phyloP scores from a whole-genome alignment of 768 basidiomycete species.

The Rhizopogon sp. region DNA sequence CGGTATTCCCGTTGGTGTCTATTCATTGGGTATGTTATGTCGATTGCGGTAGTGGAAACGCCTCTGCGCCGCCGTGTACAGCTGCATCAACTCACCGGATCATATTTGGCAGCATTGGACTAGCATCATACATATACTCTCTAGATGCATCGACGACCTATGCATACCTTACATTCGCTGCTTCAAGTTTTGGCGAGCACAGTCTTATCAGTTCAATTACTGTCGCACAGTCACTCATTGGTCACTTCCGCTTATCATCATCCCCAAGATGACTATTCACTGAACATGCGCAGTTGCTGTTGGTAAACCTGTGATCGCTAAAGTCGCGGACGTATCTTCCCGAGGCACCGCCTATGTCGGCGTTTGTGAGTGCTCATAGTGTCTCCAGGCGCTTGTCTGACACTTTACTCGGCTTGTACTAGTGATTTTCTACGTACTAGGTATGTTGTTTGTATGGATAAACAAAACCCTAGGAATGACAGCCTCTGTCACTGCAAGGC shows the following conservation, averaged over 20 bases:
- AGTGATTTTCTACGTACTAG: slow-evolving; percentile 59
- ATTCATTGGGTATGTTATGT: slow-evolving; percentile 45
- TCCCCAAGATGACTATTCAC: slow-evolving; percentile 6
- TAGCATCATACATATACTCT: slow-evolving; percentile 75
- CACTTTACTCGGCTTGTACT: not conserved
- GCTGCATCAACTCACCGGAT: not conserved
- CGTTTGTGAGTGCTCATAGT: slow-evolving; percentile 40
- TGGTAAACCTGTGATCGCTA: slow-evolving; percentile 68
- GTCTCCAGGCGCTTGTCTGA: not conserved
- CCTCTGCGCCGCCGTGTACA: not conserved
- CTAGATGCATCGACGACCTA: slow-evolving; percentile 68
- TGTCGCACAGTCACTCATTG: slow-evolving; percentile 48
- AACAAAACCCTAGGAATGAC: not conserved
- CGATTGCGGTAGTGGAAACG: not conserved
- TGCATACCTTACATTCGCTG: slow-evolving; percentile 56
- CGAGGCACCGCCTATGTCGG: slow-evolving; percentile 57
- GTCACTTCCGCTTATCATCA: slow-evolving; percentile 28
- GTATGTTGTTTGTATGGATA: slow-evolving; percentile 24
- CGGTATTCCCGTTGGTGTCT: slow-evolving; percentile 54
- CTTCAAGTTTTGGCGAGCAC: slow-evolving; percentile 47
- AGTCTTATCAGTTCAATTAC: slow-evolving; percentile 52
- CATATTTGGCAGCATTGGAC: slow-evolving; percentile 38
- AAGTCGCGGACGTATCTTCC: slow-evolving; percentile 66
- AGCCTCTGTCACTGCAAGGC: slow-evolving; percentile 20
- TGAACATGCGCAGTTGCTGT: slow-evolving; percentile 32